Evolutionary conservation across 306 rosid species (phyloP).

Genomic region (Gastrolobium villosum): DNA sequence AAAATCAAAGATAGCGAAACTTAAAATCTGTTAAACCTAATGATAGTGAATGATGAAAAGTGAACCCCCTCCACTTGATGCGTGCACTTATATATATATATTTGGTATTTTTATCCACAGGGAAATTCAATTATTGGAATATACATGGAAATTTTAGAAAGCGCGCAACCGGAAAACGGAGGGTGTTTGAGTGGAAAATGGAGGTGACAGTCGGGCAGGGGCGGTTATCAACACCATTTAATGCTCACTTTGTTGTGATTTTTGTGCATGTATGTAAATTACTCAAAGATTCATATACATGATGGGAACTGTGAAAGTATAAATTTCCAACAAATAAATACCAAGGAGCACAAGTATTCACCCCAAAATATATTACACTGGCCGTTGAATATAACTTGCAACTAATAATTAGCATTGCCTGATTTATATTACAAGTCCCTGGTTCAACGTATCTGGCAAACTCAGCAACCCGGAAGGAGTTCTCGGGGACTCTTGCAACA

Average conservation of each 20-base stretch:
- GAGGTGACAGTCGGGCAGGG: background rate
- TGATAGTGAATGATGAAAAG: too few species aligned
- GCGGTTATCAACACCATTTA: background rate
- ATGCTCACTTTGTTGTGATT: background rate
- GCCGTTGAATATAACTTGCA: slow-evolving; percentile 33
- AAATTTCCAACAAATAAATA: slow-evolving; percentile 40
- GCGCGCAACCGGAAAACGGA: background rate
- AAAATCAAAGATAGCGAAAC: too few species aligned
- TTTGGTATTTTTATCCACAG: too few species aligned
- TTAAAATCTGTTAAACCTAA: too few species aligned
- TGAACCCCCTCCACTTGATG: too few species aligned
- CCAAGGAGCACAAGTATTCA: slow-evolving; percentile 28
- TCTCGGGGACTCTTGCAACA: slow-evolving; percentile 23
- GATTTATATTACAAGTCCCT: slow-evolving; percentile 32
- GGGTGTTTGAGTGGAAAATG: too few species aligned
- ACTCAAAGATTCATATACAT: background rate
- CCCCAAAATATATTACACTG: slow-evolving; percentile 31
- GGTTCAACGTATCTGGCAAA: slow-evolving; percentile 12
- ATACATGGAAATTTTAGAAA: background rate
- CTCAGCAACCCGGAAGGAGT: slow-evolving; percentile 3
- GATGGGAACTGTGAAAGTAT: slow-evolving; percentile 1
- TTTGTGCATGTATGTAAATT: background rate
- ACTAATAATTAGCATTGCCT: slow-evolving; percentile 32
- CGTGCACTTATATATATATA: too few species aligned
- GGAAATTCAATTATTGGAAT: background rate